phyloP scores from a whole-genome alignment of 345 rosid species.

The Hypericum androsaemum region DNA sequence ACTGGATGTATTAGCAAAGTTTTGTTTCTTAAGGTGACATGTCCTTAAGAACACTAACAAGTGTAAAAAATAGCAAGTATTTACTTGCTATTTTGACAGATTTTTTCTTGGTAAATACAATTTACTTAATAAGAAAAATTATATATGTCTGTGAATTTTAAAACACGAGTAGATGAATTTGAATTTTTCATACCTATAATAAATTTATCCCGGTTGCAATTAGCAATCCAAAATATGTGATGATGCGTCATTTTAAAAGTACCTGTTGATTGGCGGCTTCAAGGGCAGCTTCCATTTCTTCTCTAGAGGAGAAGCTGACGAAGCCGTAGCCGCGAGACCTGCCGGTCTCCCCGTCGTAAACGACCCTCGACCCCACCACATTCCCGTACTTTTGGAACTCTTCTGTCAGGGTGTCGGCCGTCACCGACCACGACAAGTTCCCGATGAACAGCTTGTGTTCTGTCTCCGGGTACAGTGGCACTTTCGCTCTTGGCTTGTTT shows the following conservation, averaged over 20 bases:
- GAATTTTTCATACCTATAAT: too few species aligned
- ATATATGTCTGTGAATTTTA: too few species aligned
- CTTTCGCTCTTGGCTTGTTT: constrained; percentile 54
- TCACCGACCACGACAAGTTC: constrained; percentile 80
- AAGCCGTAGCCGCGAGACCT: constrained; percentile 79
- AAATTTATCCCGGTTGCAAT: too few species aligned
- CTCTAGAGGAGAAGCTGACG: constrained; percentile 52
- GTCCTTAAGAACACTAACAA: too few species aligned
- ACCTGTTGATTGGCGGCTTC: constrained; percentile 63
- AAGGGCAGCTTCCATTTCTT: constrained; percentile 75
- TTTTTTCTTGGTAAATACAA: too few species aligned
- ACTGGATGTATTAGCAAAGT: too few species aligned
- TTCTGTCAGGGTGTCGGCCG: constrained; percentile 53
- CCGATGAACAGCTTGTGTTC: constrained; percentile 79
- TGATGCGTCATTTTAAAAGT: not conserved
- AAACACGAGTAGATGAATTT: too few species aligned
- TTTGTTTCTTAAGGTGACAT: too few species aligned
- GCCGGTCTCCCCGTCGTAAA: constrained; percentile 80
- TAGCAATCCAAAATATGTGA: too few species aligned
- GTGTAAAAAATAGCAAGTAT: too few species aligned
- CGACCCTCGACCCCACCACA: constrained; percentile 78
- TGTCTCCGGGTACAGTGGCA: constrained; percentile 72
- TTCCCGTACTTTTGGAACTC: constrained; percentile 68
- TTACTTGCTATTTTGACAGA: too few species aligned
- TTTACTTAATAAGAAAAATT: too few species aligned